These are phyloP conservation scores for Acanthamoeba lenticulata DNA, from an alignment of 208 protist genomes.

Conservation along the genomic window DNA sequence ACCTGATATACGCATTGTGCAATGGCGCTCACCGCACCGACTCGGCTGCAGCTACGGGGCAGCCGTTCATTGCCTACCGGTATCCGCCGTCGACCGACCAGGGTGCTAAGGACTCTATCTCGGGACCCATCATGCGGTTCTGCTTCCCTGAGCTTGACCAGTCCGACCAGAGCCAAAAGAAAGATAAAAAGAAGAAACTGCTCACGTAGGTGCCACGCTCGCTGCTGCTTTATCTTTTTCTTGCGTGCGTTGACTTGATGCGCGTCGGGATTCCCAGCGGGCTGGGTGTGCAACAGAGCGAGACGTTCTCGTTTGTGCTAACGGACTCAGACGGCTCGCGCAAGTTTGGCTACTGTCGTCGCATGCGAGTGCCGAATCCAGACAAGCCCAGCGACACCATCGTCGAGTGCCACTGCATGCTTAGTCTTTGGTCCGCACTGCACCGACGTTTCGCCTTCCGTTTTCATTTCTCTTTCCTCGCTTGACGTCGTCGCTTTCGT, in stretches of 20 bases:
- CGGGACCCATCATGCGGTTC: slow-evolving; percentile 54
- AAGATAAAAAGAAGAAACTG: slow-evolving; percentile 66
- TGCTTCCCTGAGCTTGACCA: slow-evolving; percentile 61
- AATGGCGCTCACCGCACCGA: too few relatives aligned
- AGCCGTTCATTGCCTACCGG: slow-evolving; percentile 19
- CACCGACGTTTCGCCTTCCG: not conserved
- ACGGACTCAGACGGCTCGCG: slow-evolving; percentile 74
- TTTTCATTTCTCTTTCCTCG: not conserved
- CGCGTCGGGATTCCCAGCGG: not conserved
- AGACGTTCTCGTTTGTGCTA: slow-evolving; percentile 80
- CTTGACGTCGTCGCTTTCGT: not conserved
- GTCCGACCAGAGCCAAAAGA: slow-evolving; percentile 42
- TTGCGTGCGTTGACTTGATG: not conserved
- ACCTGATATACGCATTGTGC: too few relatives aligned
- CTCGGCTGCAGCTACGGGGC: not conserved
- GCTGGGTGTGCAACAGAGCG: slow-evolving; percentile 57
- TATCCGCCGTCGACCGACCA: slow-evolving; percentile 41
- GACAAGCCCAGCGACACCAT: slow-evolving; percentile 5
- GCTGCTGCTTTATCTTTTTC: not conserved
- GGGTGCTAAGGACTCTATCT: slow-evolving; percentile 2
- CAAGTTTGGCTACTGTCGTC: slow-evolving; percentile 75
- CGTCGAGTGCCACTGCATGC: slow-evolving; percentile 71
- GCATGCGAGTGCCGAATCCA: slow-evolving; percentile 53
- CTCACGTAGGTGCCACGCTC: not conserved
- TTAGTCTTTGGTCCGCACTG: slow-evolving; percentile 65